Conservation (phyloP, 1,284 basidiomycete genomes). For the Pholiota adiposa region DNA sequence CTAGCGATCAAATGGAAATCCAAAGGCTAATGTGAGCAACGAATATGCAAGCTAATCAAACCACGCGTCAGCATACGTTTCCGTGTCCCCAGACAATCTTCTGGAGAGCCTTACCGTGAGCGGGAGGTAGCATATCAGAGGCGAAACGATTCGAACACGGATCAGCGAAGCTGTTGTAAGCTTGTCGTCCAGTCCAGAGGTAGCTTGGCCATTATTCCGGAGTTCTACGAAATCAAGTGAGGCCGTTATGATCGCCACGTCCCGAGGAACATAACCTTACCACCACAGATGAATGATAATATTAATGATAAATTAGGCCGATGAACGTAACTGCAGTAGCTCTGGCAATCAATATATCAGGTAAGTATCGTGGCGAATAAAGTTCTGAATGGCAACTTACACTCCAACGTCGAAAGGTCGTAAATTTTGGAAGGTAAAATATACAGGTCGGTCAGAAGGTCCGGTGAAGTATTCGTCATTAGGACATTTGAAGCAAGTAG, state of each 20-base stretch:
- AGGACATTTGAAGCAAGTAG: constrained; percentile 32
- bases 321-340: constrained; percentile 71
- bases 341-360: constrained; percentile 37
- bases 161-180: constrained; percentile 58
- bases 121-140: constrained; percentile 58
- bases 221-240: constrained; percentile 28
- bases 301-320: constrained; percentile 78
- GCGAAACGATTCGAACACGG: constrained; percentile 53
- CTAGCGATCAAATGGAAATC: constrained; percentile 55
- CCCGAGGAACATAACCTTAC: constrained; percentile 25
- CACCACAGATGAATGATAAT: constrained; percentile 43
- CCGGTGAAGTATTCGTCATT: constrained; percentile 38
- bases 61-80: neutral
- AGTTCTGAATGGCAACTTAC: constrained; percentile 23
- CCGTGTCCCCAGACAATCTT: neutral
- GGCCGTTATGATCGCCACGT: neutral
- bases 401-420: constrained; percentile 37
- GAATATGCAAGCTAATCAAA: constrained; percentile 10
- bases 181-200: constrained; percentile 50
- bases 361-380: neutral
- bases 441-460: constrained; percentile 34
- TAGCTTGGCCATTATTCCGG: constrained; percentile 32
- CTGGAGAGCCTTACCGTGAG: constrained; percentile 49
- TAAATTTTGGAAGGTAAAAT: constrained; percentile 32
- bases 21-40: constrained; percentile 48